Evolutionary conservation across 2,329 filamentous ascomycete genomes (phyloP).

Genomic region (Pseudogymnoascus sp.): DNA sequence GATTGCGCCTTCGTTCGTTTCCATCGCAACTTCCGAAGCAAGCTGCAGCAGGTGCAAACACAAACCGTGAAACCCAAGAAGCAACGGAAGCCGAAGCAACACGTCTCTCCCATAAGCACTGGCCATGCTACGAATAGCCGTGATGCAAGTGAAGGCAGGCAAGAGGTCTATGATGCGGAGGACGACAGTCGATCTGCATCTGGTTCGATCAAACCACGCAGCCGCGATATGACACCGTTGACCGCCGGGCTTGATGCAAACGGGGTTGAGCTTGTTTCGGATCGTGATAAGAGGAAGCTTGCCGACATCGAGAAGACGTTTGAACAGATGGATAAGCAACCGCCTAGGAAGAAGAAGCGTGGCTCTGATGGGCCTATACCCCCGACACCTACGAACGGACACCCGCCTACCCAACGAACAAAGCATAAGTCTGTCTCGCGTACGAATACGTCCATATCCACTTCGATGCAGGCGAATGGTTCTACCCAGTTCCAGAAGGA

Average conservation of each 20-base stretch:
- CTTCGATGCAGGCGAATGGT: conserved; percentile 14
- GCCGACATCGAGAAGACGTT: conserved; percentile 59
- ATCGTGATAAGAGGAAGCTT: conserved; percentile 61
- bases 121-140: conserved; percentile 56
- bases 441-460: conserved; percentile 2
- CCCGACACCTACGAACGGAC: conserved; percentile 14
- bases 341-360: conserved; percentile 56
- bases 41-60: conserved; percentile 31
- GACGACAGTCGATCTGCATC: conserved; percentile 44
- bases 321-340: conserved; percentile 54
- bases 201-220: conserved; percentile 53
- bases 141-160: conserved; percentile 54
- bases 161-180: conserved; percentile 45
- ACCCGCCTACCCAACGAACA: conserved; percentile 24
- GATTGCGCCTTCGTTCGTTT: conserved; percentile 60
- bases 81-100: conserved; percentile 43
- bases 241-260: conserved; percentile 46
- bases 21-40: conserved; percentile 49
- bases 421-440: conserved; percentile 26
- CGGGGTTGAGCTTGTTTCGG: conserved; percentile 52
- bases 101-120: conserved; percentile 56
- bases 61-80: conserved; percentile 38
- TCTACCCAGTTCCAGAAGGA: conserved; percentile 22
- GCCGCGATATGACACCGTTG: conserved; percentile 57
- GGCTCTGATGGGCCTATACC: conserved; percentile 43